A percentile compares a stretch with the other conserved stretches of the same genome.
phyloP scores from a whole-genome alignment of 164 flowering plant species.

The Tetrastigma voinierianum region DNA sequence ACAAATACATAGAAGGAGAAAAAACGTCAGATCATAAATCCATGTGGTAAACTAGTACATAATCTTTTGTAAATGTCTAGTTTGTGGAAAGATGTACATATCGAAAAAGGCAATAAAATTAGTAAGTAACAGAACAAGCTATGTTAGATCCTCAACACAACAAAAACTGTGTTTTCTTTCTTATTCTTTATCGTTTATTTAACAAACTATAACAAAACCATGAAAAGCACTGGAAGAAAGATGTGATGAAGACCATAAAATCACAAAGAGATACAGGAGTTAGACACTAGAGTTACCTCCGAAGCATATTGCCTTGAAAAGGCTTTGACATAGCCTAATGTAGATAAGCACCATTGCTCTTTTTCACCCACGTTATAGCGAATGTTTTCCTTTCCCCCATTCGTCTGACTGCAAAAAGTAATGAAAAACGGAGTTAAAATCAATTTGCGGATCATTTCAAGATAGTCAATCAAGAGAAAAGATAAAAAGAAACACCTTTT shows the following conservation, averaged over 20 bases:
- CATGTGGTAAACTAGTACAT: too few relatives aligned
- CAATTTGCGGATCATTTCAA: not conserved
- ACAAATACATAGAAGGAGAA: too few relatives aligned
- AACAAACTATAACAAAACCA: too few relatives aligned
- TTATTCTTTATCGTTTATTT: too few relatives aligned
- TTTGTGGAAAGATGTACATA: too few relatives aligned
- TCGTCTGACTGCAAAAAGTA: slow-evolving; percentile 40
- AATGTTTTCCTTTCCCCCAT: slow-evolving; percentile 38
- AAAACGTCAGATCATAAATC: not conserved
- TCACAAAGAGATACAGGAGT: not conserved
- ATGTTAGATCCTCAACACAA: too few relatives aligned
- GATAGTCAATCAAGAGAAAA: not conserved
- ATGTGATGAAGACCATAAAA: not conserved
- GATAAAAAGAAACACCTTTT: slow-evolving; percentile 39
- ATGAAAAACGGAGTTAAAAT: not conserved
- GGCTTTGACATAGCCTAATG: slow-evolving; percentile 87
- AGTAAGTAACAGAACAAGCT: too few relatives aligned
- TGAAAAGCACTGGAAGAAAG: too few relatives aligned
- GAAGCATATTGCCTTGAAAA: slow-evolving; percentile 90
- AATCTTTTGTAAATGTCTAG: too few relatives aligned
- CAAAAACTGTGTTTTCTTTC: too few relatives aligned
- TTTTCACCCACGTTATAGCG: slow-evolving; percentile 61
- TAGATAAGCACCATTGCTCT: slow-evolving; percentile 86
- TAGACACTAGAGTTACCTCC: slow-evolving; percentile 51
- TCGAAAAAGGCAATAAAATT: too few relatives aligned